Evolutionary conservation across 1,284 basidiomycete genomes (phyloP), one percentile per base, ranked within the genome.

Genomic region (Sanghuangporus baumii): DNA sequence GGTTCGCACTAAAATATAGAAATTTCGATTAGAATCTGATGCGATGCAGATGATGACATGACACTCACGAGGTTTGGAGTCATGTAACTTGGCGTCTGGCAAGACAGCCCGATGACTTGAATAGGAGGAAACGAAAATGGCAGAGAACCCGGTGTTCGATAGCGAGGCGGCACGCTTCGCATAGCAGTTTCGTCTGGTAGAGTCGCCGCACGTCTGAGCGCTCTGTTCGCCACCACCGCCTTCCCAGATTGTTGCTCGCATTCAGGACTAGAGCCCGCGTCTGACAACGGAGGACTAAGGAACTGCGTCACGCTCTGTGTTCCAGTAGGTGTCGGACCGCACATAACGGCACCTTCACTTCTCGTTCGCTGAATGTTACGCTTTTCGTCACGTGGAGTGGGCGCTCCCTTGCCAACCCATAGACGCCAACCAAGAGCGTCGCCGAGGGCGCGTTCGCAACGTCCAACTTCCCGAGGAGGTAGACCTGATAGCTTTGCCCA

Each of bases 401-500:
- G 43, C 18, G 65, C 40, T 34, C 64, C 64, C 59, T 92, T 92
- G 65, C 90, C 90, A 41, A 93, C 90, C 90, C 90, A 93, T 14
- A 93, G 82, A 31, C 88, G 82, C 90, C 90, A 93, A 63, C 88
- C 85, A 18, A 93, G 81, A 6, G 88, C 88, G 69, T 87, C 85
- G 41, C 90, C 89, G 38, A 93, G 80, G 0, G 90, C 89, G 26
- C 88, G 85, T 72, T 93, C 89, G 69, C 90, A 92, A 26, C 89
- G 83, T 34, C 89, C 85, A 57, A 93, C 89, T 75, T 93, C 89
- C 46, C 87, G 79, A 8, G 89, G 83, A 0, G 87, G 86, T 3
- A 93, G 79, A 37, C 91, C 89, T 26, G 88, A 90, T 1, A 93
- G 79, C 71, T 94, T 94, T 6, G 91, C 87, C 94, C 94, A 97